Base-by-base conservation (phyloP, 768 basidiomycete genomes). In the Kwoniella newhampshirensis region DNA sequence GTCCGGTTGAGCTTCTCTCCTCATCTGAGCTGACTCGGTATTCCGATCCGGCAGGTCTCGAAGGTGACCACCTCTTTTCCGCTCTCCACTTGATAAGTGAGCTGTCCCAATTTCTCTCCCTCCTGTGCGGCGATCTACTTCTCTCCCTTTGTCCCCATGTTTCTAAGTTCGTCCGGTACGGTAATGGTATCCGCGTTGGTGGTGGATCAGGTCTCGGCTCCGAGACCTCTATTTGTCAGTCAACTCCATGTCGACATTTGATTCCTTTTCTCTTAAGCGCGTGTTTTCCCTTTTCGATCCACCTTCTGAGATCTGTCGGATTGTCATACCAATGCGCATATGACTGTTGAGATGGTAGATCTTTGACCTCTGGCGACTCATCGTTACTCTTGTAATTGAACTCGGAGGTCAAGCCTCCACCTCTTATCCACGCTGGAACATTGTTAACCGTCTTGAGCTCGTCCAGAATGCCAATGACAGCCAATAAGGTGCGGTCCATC, bases 401-500 rank as follows among this genome's bases (percentile, higher is more conserved):
- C 7, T 32, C 44, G 3, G 27, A n/a, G 11, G 23, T 56, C 17
- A 76, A 43, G 2, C 71, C 71, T 12, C 73, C 73, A 3, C 57
- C 61, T 26, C 67, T 61, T 20, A 76, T 63, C 73, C 73, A 76
- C 2, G 70, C 62, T 11, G 75, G 75, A 2, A 76, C 61, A 37
- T 69, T 70, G 18, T 61, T 50, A 26, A 74, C 66, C 13, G 39
- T 49, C 18, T 46, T 41, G 21, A 73, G 37, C 23, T 58, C 70
- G 8, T 72, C 63, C 28, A 76, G 53, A 18, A 76, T 71, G 1
- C 75, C 75, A 20, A 75, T 62, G 15, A 75, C 71, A 11, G 60
- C 73, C 3, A 76, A 54, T 0, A 76, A 60, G 6, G 63, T 65
- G 18, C 62, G 55, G 43, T 75, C 75, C 49, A 71, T 40, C 2